Percentiles rank a stretch among this genome's conserved stretches.
Evolutionary conservation across 2,329 filamentous ascomycete genomes (phyloP).

Genomic region (Microcyclospora tardicrescens): DNA sequence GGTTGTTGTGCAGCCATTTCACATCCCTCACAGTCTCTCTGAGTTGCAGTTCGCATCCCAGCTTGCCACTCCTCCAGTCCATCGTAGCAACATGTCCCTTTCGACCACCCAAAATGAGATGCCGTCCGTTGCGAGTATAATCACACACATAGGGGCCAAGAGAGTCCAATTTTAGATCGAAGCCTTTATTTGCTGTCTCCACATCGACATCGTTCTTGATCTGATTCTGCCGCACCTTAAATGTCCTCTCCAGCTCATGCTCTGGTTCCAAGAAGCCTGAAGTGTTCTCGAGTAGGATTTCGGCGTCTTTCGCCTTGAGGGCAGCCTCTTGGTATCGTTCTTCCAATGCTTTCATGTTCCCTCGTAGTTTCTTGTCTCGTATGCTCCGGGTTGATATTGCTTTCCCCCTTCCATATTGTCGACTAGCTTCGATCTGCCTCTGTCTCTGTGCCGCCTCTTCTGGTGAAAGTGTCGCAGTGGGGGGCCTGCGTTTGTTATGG

Average conservation of each 20-base stretch:
- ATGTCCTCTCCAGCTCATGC: conserved; percentile 76
- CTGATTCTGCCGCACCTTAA: conserved; percentile 81
- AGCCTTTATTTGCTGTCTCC: conserved; percentile 82
- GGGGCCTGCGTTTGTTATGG: conserved; percentile 10
- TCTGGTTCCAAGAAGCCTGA: conserved; percentile 81
- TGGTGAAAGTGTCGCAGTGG: conserved; percentile 18
- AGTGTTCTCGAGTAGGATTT: conserved; percentile 82
- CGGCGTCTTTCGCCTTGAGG: conserved; percentile 81
- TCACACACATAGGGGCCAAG: conserved; percentile 81
- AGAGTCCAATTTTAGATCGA: conserved; percentile 71
- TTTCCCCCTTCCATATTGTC: conserved; percentile 70
- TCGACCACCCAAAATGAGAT: conserved; percentile 71
- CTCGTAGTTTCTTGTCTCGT: conserved; percentile 79
- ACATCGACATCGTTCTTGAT: conserved; percentile 62
- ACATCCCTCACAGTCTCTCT: conserved; percentile 82
- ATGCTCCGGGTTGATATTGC: conserved; percentile 59
- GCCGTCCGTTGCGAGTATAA: conserved; percentile 78
- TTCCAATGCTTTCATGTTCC: conserved; percentile 67
- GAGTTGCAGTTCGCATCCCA: conserved; percentile 83
- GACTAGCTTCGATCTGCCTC: conserved; percentile 23
- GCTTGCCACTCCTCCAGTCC: conserved; percentile 86
- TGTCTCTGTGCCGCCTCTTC: conserved; percentile 23
- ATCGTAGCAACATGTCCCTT: conserved; percentile 94
- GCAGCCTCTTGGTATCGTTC: conserved; percentile 69
- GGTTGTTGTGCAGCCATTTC: conserved; percentile 88